Base-by-base conservation (phyloP, 306 rosid species). In the Dryas alaskensis region DNA sequence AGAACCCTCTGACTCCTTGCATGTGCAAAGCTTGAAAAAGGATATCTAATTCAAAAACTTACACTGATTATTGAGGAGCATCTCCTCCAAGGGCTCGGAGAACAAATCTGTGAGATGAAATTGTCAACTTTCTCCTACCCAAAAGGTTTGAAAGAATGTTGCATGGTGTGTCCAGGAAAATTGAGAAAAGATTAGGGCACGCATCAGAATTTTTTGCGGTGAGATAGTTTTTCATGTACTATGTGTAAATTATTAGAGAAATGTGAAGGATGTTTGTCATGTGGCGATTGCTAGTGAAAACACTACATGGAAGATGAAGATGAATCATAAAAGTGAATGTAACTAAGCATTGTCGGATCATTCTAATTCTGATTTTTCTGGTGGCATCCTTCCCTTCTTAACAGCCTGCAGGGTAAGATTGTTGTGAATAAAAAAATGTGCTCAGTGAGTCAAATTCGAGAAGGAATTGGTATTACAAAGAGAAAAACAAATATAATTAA, bases 1-100 rank as follows among this genome's bases (percentile, higher is more conserved):
- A 92, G 87, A 92, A 92, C 82, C 99, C 99, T 19, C 83, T 94
- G 8, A 89, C 97, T 50, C 99, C 99, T 45, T 94, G 99, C 90
- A 94, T 94, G 99, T 94, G 99, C 84, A 92, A 76, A 86, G 95
- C 93, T 72, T 94, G 84, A 88, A 48, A 69, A 59, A 49, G 70
- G 76, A 69, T 69, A 76, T 75, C 73, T 63, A 44, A 72, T 74
- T 73, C 44, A 65, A 13, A 79, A 54, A 58, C 62, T 53, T 49
- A 19, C 68, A 57, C 53, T 45, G 74, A 76, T 76, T 80, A 61
- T 66, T 76, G 58, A 44, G 59, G 64, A 43, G 80, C 50, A 63
- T 66, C 69, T 61, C 73, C 78, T 25, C 73, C 79, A 42, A 66
- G 74, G 79, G 61, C 71, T 74, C 73, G 73, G 65, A 46, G 43